phyloP scores from a whole-genome alignment of 768 basidiomycete genomes.

The Boletellus sp. region DNA sequence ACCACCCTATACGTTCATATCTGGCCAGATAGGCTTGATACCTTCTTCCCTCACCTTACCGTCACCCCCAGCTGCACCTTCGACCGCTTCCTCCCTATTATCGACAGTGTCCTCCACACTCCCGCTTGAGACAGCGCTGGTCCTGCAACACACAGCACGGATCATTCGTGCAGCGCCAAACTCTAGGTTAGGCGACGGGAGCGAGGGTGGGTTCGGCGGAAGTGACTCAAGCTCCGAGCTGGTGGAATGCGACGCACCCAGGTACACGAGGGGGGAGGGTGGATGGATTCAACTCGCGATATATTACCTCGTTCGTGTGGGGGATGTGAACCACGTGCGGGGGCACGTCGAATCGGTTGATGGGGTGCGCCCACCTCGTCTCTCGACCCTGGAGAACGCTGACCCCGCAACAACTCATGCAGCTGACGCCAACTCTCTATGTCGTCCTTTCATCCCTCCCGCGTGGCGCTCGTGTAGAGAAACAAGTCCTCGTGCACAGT shows the following conservation, averaged over 20 bases:
- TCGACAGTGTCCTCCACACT: constrained; percentile 29
- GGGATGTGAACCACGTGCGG: constrained; percentile 40
- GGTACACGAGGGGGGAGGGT: constrained; percentile 19
- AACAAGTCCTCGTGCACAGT: constrained; percentile 71
- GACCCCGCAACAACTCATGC: background rate
- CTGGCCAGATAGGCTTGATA: constrained; percentile 92
- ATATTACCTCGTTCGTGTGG: constrained; percentile 60
- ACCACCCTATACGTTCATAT: constrained; percentile 76
- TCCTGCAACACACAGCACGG: constrained; percentile 75
- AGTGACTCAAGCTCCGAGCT: constrained; percentile 10
- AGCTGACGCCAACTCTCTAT: constrained; percentile 48
- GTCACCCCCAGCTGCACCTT: constrained; percentile 35
- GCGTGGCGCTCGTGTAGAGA: constrained; percentile 69
- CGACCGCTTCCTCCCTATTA: constrained; percentile 27
- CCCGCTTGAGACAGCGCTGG: constrained; percentile 64
- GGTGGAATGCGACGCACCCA: constrained; percentile 34
- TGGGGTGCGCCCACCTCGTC: constrained; percentile 16
- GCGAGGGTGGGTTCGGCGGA: constrained; percentile 24
- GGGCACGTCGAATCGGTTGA: constrained; percentile 32
- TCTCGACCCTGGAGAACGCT: background rate
- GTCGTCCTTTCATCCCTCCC: constrained; percentile 62
- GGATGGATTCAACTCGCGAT: constrained; percentile 63
- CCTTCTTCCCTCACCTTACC: constrained; percentile 73
- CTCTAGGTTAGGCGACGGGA: constrained; percentile 33
- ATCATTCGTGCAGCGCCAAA: constrained; percentile 56